phyloP scores from a whole-genome alignment of 805 yeast species.

The Candida piceae region DNA sequence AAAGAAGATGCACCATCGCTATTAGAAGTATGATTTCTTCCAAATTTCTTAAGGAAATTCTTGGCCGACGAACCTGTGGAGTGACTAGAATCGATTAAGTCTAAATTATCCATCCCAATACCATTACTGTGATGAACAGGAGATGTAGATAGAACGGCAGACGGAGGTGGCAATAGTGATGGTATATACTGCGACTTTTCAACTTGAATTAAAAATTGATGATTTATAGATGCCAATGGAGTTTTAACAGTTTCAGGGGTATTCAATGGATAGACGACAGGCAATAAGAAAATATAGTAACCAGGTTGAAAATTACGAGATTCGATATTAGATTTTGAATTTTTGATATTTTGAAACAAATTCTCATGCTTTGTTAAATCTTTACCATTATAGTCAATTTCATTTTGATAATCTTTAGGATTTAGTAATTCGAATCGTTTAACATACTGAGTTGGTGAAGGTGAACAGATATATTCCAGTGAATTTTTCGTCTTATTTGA shows the following conservation, averaged over 20 bases:
- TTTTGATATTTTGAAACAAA: conserved; percentile 12
- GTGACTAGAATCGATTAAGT: neutral
- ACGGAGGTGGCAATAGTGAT: conserved; percentile 26
- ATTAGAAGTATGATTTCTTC: conserved; percentile 12
- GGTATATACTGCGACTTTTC: conserved; percentile 29
- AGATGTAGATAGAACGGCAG: conserved; percentile 32
- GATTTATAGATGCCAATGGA: conserved; percentile 44
- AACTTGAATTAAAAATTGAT: conserved; percentile 36
- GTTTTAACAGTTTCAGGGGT: conserved; percentile 59
- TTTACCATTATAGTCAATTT: conserved; percentile 17
- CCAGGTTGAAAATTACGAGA: conserved; percentile 47
- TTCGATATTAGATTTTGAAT: conserved; percentile 1
- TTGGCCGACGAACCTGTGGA: conserved; percentile 6
- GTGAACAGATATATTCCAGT: conserved; percentile 16
- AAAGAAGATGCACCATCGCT: conserved; percentile 14
- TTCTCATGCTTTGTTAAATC: conserved; percentile 11
- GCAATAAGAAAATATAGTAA: conserved; percentile 62
- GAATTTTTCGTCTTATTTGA: conserved; percentile 6
- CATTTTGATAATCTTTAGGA: conserved; percentile 22
- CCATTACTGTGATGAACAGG: conserved; percentile 20
- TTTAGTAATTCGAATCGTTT: conserved; percentile 18
- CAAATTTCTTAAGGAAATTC: conserved; percentile 20
- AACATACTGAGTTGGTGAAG: conserved; percentile 23
- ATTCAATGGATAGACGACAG: conserved; percentile 53
- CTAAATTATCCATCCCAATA: conserved; percentile 2